phyloP scores from a whole-genome alignment of 768 basidiomycete species.

The Chalciporus pseudorubinellus region DNA sequence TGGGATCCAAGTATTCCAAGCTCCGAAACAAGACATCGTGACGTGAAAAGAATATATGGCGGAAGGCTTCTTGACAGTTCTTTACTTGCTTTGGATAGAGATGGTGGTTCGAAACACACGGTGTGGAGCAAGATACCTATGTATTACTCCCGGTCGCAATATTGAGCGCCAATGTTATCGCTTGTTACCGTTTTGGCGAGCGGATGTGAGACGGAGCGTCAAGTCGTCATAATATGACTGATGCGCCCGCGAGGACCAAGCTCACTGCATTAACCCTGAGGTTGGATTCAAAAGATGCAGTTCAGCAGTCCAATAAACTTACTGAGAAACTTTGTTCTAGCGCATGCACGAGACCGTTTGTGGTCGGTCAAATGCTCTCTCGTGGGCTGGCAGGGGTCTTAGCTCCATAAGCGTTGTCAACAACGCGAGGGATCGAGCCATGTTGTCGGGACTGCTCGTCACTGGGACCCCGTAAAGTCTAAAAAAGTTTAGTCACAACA shows the following conservation, averaged over 20 bases:
- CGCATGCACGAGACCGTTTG: not conserved
- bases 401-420: not conserved
- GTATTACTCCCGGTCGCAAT: not conserved
- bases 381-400: not conserved
- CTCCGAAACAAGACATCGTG: conserved; percentile 3
- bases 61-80: not conserved
- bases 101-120: conserved; percentile 6
- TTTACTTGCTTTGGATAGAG: conserved; percentile 10
- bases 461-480: not conserved
- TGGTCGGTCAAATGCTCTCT: not conserved
- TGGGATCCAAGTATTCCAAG: not conserved
- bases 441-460: not conserved
- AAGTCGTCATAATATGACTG: not conserved
- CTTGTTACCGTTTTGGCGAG: not conserved
- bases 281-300: too few relatives aligned
- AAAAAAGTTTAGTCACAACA: not conserved
- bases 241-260: not conserved
- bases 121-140: conserved; percentile 11
- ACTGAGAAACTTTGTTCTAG: too few relatives aligned
- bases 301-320: too few relatives aligned
- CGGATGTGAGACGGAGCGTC: not conserved
- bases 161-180: not conserved
- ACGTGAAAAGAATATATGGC: conserved; percentile 1
- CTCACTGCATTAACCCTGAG: not conserved
- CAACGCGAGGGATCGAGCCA: not conserved